Percentiles rank a stretch among this genome's conserved stretches.
Conservation (phyloP, 495 filamentous ascomycete species). For the Melanomma pulvis-pyrius region DNA sequence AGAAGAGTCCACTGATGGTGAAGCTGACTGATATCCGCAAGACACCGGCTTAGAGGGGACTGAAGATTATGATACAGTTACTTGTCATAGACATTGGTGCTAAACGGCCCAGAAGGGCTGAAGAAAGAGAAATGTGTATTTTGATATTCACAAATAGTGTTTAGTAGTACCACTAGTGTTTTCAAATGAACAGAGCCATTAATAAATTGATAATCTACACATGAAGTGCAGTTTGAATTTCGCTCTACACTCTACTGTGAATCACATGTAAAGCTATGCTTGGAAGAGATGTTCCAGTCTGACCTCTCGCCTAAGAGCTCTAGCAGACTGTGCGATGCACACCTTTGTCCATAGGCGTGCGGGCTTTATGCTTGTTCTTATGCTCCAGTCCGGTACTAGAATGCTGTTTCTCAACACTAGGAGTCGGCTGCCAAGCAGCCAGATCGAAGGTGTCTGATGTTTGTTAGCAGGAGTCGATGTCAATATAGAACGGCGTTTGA, state of each 20-base stretch:
- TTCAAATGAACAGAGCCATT: no score
- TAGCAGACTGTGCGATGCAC: constrained; percentile 64
- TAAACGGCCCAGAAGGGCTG: no score
- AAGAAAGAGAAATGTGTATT: no score
- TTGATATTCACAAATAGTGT: no score
- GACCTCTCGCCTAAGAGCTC: neutral
- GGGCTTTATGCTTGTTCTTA: constrained; percentile 45
- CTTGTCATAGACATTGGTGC: no score
- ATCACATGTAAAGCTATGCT: no score
- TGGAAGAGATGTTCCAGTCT: no score
- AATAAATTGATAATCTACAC: no score
- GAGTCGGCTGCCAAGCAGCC: constrained; percentile 46
- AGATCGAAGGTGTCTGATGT: constrained; percentile 33
- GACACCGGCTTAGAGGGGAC: constrained; percentile 13
- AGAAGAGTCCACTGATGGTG: constrained; percentile 38
- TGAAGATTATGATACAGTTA: no score
- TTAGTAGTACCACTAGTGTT: no score
- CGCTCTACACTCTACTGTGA: no score
- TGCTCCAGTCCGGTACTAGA: constrained; percentile 41
- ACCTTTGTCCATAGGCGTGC: constrained; percentile 57
- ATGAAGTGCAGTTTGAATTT: no score
- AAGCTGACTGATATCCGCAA: constrained; percentile 37
- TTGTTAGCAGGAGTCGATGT: neutral
- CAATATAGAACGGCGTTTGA: neutral
- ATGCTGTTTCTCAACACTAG: constrained; percentile 48